These are phyloP conservation scores for Gleditsia sinensis DNA, from an alignment of 306 rosid genomes.

Conservation along the genomic window DNA sequence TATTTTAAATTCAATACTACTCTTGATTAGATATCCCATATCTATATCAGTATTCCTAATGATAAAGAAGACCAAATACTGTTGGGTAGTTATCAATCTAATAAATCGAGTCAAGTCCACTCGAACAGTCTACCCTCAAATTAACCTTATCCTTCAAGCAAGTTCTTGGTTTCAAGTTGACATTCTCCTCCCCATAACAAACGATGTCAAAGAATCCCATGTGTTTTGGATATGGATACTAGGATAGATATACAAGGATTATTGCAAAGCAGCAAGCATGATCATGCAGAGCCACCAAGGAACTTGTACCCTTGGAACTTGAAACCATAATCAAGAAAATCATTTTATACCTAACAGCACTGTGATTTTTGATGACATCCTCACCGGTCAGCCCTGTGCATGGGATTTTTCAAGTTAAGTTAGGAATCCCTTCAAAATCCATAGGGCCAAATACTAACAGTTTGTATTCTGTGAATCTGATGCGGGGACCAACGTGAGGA, in stretches of 20 bases:
- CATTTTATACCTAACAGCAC: not conserved
- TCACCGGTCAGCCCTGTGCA: not conserved
- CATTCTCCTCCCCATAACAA: not conserved
- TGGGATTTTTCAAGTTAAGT: not conserved
- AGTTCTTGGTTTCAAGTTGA: conserved; percentile 3
- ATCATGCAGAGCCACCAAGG: not conserved
- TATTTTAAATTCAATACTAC: not conserved
- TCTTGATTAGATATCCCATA: not conserved
- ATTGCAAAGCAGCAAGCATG: not conserved
- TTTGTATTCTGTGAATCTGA: conserved; percentile 58
- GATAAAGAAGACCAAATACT: not conserved
- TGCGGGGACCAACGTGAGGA: conserved; percentile 54
- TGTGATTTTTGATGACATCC: conserved; percentile 13
- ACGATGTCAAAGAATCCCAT: conserved; percentile 3
- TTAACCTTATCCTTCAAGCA: not conserved
- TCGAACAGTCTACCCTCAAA: not conserved
- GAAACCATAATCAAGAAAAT: conserved; percentile 22
- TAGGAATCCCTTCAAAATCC: conserved; percentile 34
- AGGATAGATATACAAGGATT: not conserved
- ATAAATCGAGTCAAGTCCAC: not conserved
- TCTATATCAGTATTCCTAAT: not conserved
- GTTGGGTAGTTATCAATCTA: not conserved
- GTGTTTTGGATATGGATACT: not conserved
- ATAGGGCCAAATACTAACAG: conserved; percentile 34
- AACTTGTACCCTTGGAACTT: conserved; percentile 35